Evolutionary conservation across 805 yeast genomes (phyloP).

Genomic region (Kodamaea neixiangensis): DNA sequence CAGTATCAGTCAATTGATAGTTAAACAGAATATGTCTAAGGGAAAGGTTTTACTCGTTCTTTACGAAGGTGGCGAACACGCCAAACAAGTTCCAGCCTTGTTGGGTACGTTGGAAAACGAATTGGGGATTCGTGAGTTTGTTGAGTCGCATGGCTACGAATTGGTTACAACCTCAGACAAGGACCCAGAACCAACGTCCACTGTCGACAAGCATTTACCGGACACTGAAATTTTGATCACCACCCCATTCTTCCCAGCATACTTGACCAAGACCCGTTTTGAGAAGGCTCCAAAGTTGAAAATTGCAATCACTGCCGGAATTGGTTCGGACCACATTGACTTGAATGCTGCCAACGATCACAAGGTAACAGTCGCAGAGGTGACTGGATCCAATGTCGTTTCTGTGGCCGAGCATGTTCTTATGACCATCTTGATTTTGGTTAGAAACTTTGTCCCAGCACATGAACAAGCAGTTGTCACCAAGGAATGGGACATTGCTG

Average conservation of each 20-base stretch:
- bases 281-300: conserved; percentile 71
- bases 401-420: conserved; percentile 82
- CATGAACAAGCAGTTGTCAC: conserved; percentile 59
- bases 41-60: conserved; percentile 54
- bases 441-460: conserved; percentile 78
- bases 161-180: conserved; percentile 67
- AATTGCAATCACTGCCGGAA: conserved; percentile 76
- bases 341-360: conserved; percentile 64
- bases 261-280: conserved; percentile 66
- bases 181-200: conserved; percentile 58
- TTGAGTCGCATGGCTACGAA: conserved; percentile 67
- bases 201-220: conserved; percentile 61
- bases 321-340: conserved; percentile 81
- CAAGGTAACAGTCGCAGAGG: conserved; percentile 71
- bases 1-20: neutral
- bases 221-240: conserved; percentile 79
- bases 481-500: conserved; percentile 75
- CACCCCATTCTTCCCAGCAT: conserved; percentile 84
- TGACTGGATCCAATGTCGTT: conserved; percentile 78
- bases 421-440: conserved; percentile 69
- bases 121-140: conserved; percentile 65
- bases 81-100: conserved; percentile 57
- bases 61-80: conserved; percentile 60
- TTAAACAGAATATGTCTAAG: conserved; percentile 3
- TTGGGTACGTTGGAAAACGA: conserved; percentile 76